Evolutionary conservation across 768 basidiomycete species (phyloP).

Genomic region (Amanita inopinata): DNA sequence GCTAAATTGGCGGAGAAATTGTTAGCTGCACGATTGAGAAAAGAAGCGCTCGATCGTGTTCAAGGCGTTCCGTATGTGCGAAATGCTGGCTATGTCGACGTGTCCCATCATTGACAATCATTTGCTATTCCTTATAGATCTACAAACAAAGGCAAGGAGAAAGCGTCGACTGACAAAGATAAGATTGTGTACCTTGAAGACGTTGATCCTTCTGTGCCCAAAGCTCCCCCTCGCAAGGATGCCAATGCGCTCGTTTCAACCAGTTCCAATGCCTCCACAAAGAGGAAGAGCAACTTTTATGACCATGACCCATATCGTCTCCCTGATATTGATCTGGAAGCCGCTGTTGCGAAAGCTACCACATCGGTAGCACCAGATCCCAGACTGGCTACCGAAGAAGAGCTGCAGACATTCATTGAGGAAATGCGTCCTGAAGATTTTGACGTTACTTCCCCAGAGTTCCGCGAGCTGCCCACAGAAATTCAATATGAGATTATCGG

Average conservation of each 20-base stretch:
- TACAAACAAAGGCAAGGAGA: slow-evolving; percentile 34
- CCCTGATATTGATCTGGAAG: slow-evolving; percentile 70
- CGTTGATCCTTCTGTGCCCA: slow-evolving; percentile 43
- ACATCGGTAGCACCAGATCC: slow-evolving; percentile 66
- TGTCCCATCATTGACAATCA: too few relatives aligned
- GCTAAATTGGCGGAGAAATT: slow-evolving; percentile 83
- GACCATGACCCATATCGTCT: slow-evolving; percentile 92
- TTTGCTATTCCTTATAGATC: slow-evolving; percentile 5
- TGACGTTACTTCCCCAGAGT: slow-evolving; percentile 82
- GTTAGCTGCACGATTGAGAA: slow-evolving; percentile 86
- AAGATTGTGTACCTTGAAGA: slow-evolving; percentile 83
- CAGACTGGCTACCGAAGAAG: slow-evolving; percentile 92
- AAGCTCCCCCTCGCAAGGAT: slow-evolving; percentile 32
- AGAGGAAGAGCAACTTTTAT: slow-evolving; percentile 53
- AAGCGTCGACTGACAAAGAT: slow-evolving; percentile 47
- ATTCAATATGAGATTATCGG: slow-evolving; percentile 98
- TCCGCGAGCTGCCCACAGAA: slow-evolving; percentile 88
- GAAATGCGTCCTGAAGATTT: slow-evolving; percentile 95
- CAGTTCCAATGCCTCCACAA: slow-evolving; percentile 31
- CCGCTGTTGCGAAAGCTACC: slow-evolving; percentile 51
- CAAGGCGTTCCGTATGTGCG: slow-evolving; percentile 29
- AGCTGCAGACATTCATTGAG: slow-evolving; percentile 86
- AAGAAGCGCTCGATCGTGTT: slow-evolving; percentile 71
- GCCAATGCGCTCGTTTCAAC: neutral
- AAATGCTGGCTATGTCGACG: too few relatives aligned